Conservation (phyloP, 2,329 filamentous ascomycete species). For the Clonostachys rosea region DNA sequence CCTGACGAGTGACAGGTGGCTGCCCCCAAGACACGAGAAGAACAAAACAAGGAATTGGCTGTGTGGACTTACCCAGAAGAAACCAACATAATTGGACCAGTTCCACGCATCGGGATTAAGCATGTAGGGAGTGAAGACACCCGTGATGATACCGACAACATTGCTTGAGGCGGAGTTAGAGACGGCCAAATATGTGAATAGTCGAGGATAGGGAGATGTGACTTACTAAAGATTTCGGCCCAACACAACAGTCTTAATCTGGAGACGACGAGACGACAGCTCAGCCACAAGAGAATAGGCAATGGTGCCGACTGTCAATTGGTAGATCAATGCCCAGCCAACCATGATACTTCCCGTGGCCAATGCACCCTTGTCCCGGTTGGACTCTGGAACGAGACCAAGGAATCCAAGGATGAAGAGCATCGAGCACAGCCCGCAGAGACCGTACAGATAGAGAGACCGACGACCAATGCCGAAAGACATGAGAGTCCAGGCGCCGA, state of each 20-base stretch:
- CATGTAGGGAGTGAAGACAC: constrained; percentile 87
- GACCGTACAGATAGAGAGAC: constrained; percentile 70
- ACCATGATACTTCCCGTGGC: constrained; percentile 86
- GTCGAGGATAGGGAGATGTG: neutral
- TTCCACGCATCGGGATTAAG: constrained; percentile 83
- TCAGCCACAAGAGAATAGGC: constrained; percentile 87
- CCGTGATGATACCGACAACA: constrained; percentile 75
- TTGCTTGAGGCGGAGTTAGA: constrained; percentile 42
- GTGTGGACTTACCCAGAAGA: constrained; percentile 63
- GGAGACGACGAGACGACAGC: constrained; percentile 74
- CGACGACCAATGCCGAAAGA: constrained; percentile 69
- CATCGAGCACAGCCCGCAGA: constrained; percentile 70
- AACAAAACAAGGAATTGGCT: neutral
- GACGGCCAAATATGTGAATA: neutral
- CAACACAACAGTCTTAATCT: constrained; percentile 88
- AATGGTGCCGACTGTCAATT: constrained; percentile 83
- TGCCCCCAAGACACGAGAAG: neutral
- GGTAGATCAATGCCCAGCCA: constrained; percentile 76
- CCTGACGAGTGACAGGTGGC: neutral
- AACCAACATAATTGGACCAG: constrained; percentile 83
- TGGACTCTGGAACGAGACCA: constrained; percentile 60
- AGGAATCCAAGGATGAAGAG: constrained; percentile 82
- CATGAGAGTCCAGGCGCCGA: constrained; percentile 81
- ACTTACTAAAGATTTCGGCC: constrained; percentile 70
- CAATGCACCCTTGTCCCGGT: constrained; percentile 58